These are phyloP conservation scores for Arachnopeziza araneosa DNA, from an alignment of 2,329 filamentous ascomycete genomes.

Conservation along the genomic window DNA sequence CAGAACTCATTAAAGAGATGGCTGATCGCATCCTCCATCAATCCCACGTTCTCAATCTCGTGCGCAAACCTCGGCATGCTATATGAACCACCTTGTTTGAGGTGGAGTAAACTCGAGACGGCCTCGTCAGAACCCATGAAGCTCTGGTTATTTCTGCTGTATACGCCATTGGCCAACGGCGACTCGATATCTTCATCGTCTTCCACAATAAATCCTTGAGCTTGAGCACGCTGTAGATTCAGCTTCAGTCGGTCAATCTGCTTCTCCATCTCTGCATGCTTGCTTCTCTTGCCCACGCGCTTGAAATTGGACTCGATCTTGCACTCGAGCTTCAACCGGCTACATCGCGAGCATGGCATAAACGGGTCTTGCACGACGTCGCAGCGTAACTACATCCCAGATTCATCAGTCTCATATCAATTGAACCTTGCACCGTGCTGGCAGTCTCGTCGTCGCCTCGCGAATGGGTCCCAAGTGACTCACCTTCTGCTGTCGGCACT, in stretches of 20 bases:
- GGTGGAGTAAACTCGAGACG: constrained; percentile 59
- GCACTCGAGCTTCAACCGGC: constrained; percentile 73
- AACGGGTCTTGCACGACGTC: constrained; percentile 80
- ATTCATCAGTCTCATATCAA: constrained; percentile 2
- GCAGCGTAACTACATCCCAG: constrained; percentile 63
- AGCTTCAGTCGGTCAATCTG: constrained; percentile 67
- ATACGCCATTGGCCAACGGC: constrained; percentile 51
- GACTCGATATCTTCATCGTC: constrained; percentile 54
- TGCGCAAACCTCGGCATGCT: constrained; percentile 27
- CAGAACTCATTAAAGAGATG: constrained; percentile 72
- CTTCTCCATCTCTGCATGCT: constrained; percentile 82
- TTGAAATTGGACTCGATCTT: constrained; percentile 88
- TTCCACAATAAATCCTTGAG: constrained; percentile 50
- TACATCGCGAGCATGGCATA: constrained; percentile 69
- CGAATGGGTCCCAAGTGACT: too few relatives aligned
- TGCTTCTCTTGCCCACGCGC: constrained; percentile 73
- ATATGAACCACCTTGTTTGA: constrained; percentile 58
- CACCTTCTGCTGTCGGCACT: constrained; percentile 82
- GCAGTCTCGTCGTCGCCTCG: not conserved
- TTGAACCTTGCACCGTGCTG: not conserved
- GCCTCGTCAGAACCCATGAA: constrained; percentile 65
- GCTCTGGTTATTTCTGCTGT: constrained; percentile 54
- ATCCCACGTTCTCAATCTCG: constrained; percentile 53
- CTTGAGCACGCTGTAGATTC: constrained; percentile 53
- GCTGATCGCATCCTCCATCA: constrained; percentile 57